Base-by-base conservation (phyloP, 768 basidiomycete genomes). In the Mycena sanguinolenta region DNA sequence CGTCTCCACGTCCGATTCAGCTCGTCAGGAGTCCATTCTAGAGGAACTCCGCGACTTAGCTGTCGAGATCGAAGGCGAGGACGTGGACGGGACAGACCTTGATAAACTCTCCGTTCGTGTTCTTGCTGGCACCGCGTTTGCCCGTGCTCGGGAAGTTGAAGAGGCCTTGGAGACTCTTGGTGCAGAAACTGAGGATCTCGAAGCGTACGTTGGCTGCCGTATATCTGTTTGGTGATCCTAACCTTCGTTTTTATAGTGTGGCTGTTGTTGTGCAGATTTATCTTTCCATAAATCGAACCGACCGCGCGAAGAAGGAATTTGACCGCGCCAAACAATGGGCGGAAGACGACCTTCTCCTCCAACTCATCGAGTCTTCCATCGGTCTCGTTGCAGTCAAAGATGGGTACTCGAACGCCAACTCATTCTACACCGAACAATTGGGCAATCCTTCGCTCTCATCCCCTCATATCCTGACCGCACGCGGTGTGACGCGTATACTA, bases 141-240 rank as follows among this genome's bases (percentile, higher is more conserved):
- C 91, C 19, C 83, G 89, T 38, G 94, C 94, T 19, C 92, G 91
- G 2, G 96, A 98, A 81, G 81, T 93, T 14, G 96, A 98, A 80
- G 96, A 98, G 81, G 96, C 96, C 2, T 82, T 98, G 28, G 96
- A 97, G 80, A 96, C 94, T 0, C 85, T 98, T 36, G 91, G 91
- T 10, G 88, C 87, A 8, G 92, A 90, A 57, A 89, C 89, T 36
- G 88, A 92, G 71, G 93, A 95, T 74, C 87, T 96, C 42, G 96
- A 98, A 85, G 93, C 94, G 96, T 97, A 80, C 75, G 94, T 87
- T 9, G 25, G 30, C 55, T 38, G 25, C 32, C 34, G 38, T 28
- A 4, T 36, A n/a, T 60, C 25, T 49, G 21, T 32, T 44, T 63
- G 58, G 25, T 19, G 63, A 25, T 59, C 50, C 61, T 46, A n/a